Conservation (phyloP, 2,329 filamentous ascomycete species). For the Exophiala sp. region DNA sequence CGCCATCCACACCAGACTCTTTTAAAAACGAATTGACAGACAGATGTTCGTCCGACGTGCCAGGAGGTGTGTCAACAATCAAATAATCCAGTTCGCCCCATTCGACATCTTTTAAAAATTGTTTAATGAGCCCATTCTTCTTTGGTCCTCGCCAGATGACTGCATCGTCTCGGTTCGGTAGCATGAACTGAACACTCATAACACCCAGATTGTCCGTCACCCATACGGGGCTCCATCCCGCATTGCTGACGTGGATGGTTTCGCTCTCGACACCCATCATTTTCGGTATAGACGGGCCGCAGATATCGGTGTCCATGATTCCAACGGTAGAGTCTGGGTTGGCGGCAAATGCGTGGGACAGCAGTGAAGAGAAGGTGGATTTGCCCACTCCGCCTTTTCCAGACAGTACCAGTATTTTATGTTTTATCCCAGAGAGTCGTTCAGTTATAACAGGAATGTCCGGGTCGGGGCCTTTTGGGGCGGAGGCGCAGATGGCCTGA, state of each 20-base stretch:
- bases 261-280: constrained; percentile 90
- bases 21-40: constrained; percentile 88
- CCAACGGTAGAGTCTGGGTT: constrained; percentile 75
- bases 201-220: constrained; percentile 88
- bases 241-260: constrained; percentile 82
- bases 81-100: constrained; percentile 95
- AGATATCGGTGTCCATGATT: constrained; percentile 98
- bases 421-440: constrained; percentile 71
- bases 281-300: constrained; percentile 91
- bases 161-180: constrained; percentile 86
- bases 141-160: constrained; percentile 97
- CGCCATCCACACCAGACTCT: constrained; percentile 86
- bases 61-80: constrained; percentile 90
- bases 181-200: constrained; percentile 98
- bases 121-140: constrained; percentile 97
- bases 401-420: constrained; percentile 88
- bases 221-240: constrained; percentile 94
- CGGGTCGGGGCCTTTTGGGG: constrained; percentile 90
- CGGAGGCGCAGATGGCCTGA: constrained; percentile 87
- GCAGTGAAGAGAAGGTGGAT: constrained; percentile 82
- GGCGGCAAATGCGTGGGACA: constrained; percentile 81
- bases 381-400: constrained; percentile 97
- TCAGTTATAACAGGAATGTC: constrained; percentile 84
- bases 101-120: constrained; percentile 94
- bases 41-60: constrained; percentile 91